A percentile compares a stretch with the other conserved stretches of the same genome.
Evolutionary conservation across 805 yeast species (phyloP).

Genomic region (Metschnikowia corniflorae): DNA sequence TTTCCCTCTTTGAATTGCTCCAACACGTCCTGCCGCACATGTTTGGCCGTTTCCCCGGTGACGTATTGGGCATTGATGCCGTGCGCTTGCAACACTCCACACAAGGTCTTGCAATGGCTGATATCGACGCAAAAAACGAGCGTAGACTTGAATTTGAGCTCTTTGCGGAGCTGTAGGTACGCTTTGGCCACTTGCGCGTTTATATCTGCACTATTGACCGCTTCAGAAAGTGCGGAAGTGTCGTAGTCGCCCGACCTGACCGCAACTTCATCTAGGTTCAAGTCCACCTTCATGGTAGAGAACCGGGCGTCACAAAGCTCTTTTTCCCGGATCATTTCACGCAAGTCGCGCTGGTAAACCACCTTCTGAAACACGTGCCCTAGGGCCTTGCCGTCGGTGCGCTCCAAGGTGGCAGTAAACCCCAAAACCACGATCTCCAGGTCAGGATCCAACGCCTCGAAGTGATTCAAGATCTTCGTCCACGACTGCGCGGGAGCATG

Average conservation of each 20-base stretch:
- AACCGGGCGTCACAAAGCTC: slow-evolving; percentile 71
- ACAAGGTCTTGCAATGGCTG: slow-evolving; percentile 56
- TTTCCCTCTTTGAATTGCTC: slow-evolving; percentile 58
- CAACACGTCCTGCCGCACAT: slow-evolving; percentile 50
- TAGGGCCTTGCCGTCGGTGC: slow-evolving; percentile 68
- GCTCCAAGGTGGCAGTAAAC: slow-evolving; percentile 80
- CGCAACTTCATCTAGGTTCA: slow-evolving; percentile 38
- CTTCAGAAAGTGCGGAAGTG: slow-evolving; percentile 46
- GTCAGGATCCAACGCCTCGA: slow-evolving; percentile 42
- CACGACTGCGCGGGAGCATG: slow-evolving; percentile 80
- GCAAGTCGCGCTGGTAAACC: slow-evolving; percentile 62
- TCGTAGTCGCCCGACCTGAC: slow-evolving; percentile 51
- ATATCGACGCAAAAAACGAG: slow-evolving; percentile 77
- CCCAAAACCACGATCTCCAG: slow-evolving; percentile 64
- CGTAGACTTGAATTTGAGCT: slow-evolving; percentile 52
- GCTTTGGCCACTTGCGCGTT: slow-evolving; percentile 58
- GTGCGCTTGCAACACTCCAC: slow-evolving; percentile 47
- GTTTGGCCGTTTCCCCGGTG: slow-evolving; percentile 57
- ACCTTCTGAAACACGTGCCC: slow-evolving; percentile 64
- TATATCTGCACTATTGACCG: slow-evolving; percentile 50
- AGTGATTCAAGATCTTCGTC: slow-evolving; percentile 52
- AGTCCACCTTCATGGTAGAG: slow-evolving; percentile 50
- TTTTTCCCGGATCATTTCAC: slow-evolving; percentile 62
- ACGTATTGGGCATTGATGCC: slow-evolving; percentile 73
- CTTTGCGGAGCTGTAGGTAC: slow-evolving; percentile 35